Evolutionary conservation across 129 eudicot genomes (phyloP).

Genomic region (Chrysanthemum lavandulifolium): DNA sequence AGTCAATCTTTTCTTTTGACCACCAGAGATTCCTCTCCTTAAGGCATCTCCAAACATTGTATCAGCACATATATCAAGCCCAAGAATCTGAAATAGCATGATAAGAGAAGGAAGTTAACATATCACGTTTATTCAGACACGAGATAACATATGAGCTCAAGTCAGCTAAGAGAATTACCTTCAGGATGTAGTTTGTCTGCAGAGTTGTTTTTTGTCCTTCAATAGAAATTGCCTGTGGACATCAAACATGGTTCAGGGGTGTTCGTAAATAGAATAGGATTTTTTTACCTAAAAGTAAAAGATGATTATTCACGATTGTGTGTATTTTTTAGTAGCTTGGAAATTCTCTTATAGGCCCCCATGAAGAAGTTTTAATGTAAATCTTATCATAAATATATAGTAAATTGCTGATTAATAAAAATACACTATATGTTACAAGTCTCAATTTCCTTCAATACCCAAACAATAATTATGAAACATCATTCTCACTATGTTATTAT

Average conservation of each 20-base stretch:
- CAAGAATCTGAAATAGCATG: slow-evolving; percentile 63
- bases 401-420: too few relatives aligned
- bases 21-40: slow-evolving; percentile 92
- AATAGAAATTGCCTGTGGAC: slow-evolving; percentile 46
- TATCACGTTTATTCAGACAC: neutral
- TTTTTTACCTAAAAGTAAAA: too few relatives aligned
- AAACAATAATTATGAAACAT: neutral
- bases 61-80: slow-evolving; percentile 88
- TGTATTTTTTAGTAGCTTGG: too few relatives aligned
- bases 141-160: neutral
- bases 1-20: slow-evolving; percentile 88
- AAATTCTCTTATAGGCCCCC: too few relatives aligned
- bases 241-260: slow-evolving; percentile 1
- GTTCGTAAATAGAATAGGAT: too few relatives aligned
- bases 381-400: too few relatives aligned
- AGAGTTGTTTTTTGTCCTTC: slow-evolving; percentile 59
- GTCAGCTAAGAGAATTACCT: slow-evolving; percentile 30
- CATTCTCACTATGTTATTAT: slow-evolving; percentile 4
- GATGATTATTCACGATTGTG: too few relatives aligned
- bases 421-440: too few relatives aligned
- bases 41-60: slow-evolving; percentile 76
- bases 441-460: too few relatives aligned
- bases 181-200: slow-evolving; percentile 58
- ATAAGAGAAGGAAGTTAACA: neutral
- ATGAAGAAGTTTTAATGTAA: too few relatives aligned